Conservation (phyloP, 805 yeast genomes). For the Metahyphopichia silvanorum region DNA sequence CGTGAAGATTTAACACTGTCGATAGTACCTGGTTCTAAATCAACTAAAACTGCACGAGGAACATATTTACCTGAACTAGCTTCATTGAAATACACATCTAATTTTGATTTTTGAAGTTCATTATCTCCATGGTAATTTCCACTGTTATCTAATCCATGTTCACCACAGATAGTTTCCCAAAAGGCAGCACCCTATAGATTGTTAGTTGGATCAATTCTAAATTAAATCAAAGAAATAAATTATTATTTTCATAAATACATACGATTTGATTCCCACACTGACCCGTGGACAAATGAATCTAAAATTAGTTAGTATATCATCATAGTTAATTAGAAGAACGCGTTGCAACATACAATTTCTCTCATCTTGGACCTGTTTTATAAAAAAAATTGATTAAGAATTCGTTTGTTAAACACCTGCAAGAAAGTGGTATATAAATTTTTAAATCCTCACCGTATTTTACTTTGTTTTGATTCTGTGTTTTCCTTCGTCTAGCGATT, state of each 20-base stretch:
- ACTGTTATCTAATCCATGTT: conserved; percentile 74
- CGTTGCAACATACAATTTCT: conserved; percentile 20
- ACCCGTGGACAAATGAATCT: conserved; percentile 95
- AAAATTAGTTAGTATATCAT: conserved; percentile 9
- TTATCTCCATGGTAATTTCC: conserved; percentile 64
- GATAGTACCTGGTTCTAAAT: conserved; percentile 92
- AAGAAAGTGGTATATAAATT: not conserved
- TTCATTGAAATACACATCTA: conserved; percentile 85
- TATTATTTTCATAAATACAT: too few species aligned
- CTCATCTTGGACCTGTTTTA: conserved; percentile 12
- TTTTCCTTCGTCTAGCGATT: too few species aligned
- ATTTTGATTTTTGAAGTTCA: conserved; percentile 46
- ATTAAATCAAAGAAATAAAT: conserved; percentile 2
- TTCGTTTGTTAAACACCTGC: too few species aligned
- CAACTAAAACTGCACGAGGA: conserved; percentile 90
- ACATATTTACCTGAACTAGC: conserved; percentile 86
- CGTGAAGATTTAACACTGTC: conserved; percentile 77
- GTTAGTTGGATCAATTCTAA: conserved; percentile 8
- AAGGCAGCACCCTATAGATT: conserved; percentile 76
- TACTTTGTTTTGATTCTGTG: too few species aligned
- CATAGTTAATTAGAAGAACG: conserved; percentile 1
- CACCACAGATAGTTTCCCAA: conserved; percentile 90
- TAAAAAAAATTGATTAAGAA: too few species aligned
- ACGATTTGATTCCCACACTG: conserved; percentile 98
- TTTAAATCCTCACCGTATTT: too few species aligned